Conservation (phyloP, 2,329 filamentous ascomycete genomes). For the Mycosphaerelloides madeirae region DNA sequence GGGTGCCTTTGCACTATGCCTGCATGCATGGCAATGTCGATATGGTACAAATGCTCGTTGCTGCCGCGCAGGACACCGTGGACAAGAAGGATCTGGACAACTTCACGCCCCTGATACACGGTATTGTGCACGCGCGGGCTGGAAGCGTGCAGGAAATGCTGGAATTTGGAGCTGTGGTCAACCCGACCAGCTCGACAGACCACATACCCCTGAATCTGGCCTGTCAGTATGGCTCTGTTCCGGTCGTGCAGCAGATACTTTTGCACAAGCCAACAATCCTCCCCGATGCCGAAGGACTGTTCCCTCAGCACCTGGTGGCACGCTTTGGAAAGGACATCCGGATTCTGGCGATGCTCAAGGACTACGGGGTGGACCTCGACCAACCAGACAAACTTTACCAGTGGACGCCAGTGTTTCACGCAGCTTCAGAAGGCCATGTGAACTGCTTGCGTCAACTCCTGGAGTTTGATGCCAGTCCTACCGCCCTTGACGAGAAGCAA, state of each 20-base stretch:
- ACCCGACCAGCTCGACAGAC: slow-evolving; percentile 79
- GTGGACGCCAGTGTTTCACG: slow-evolving; percentile 95
- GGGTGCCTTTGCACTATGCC: slow-evolving; percentile 90
- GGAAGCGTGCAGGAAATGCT: slow-evolving; percentile 76
- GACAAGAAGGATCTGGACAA: slow-evolving; percentile 93
- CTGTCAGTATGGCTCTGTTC: slow-evolving; percentile 83
- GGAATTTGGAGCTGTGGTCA: slow-evolving; percentile 72
- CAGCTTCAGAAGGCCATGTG: slow-evolving; percentile 92
- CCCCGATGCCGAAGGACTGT: slow-evolving; percentile 93
- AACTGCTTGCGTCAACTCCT: slow-evolving; percentile 78
- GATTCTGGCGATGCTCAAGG: slow-evolving; percentile 72
- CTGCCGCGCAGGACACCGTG: slow-evolving; percentile 63
- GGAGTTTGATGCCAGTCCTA: slow-evolving; percentile 70
- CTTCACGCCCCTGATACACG: slow-evolving; percentile 91
- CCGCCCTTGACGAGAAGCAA: slow-evolving; percentile 83
- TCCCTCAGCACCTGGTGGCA: slow-evolving; percentile 93
- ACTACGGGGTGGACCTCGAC: slow-evolving; percentile 83
- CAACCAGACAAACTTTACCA: slow-evolving; percentile 94
- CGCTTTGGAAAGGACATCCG: slow-evolving; percentile 78
- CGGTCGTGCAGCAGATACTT: slow-evolving; percentile 79
- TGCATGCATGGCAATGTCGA: slow-evolving; percentile 88
- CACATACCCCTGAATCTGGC: slow-evolving; percentile 93
- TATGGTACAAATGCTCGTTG: slow-evolving; percentile 28
- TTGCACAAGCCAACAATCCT: slow-evolving; percentile 74
- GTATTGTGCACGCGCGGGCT: slow-evolving; percentile 82